Conservation (phyloP, 306 rosid species). For the Ceratonia siliqua region DNA sequence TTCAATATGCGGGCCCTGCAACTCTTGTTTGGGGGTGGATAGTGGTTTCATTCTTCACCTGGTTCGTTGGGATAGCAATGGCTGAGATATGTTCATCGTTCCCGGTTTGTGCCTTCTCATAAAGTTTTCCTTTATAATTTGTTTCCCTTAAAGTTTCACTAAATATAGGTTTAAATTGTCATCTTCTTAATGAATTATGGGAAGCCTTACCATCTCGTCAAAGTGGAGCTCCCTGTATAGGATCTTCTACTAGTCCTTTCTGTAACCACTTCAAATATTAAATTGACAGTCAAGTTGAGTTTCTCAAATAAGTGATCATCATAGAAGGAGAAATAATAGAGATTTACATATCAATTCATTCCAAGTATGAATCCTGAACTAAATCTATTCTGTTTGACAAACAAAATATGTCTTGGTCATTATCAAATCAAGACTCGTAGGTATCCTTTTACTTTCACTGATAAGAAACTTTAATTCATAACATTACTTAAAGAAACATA, state of each 20-base stretch:
- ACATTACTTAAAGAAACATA: background rate
- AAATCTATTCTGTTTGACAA: background rate
- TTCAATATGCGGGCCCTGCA: conserved; percentile 85
- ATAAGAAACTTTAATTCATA: background rate
- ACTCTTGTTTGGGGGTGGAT: conserved; percentile 91
- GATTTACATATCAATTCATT: background rate
- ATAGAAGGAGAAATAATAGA: background rate
- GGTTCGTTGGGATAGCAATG: conserved; percentile 89
- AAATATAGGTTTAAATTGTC: background rate
- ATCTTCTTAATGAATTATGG: background rate
- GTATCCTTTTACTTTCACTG: background rate
- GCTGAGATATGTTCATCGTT: conserved; percentile 93
- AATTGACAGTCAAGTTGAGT: background rate
- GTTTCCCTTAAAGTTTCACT: background rate
- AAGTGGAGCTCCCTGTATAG: background rate
- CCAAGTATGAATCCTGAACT: background rate
- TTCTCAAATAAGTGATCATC: background rate
- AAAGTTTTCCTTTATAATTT: background rate
- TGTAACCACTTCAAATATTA: background rate
- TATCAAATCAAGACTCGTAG: conserved; percentile 10
- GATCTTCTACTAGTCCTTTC: background rate
- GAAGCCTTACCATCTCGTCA: background rate
- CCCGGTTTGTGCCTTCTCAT: conserved; percentile 56
- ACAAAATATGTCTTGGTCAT: conserved; percentile 1
- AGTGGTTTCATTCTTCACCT: conserved; percentile 81